Evolutionary conservation across 1,284 basidiomycete species (phyloP).

Genomic region (Schizophyllum amplum): DNA sequence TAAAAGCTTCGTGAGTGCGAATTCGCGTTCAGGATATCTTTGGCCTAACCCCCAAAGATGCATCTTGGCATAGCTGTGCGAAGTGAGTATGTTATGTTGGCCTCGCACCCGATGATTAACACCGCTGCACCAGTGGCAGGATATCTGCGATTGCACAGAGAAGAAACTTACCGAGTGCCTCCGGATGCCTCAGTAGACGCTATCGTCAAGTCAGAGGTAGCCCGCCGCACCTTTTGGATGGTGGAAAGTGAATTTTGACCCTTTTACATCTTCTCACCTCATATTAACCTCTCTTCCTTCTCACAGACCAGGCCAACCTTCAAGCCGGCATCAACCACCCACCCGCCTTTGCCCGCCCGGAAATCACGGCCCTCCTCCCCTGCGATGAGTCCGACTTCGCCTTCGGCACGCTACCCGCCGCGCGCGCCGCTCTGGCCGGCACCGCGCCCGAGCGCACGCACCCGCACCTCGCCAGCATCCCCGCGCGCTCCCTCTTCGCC

Average conservation of each 20-base stretch:
- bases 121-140: neutral
- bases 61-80: neutral
- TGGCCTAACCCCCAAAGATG: neutral
- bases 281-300: neutral
- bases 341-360: neutral
- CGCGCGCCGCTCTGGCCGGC: neutral
- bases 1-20: neutral
- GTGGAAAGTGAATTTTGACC: neutral
- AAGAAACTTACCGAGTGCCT: neutral
- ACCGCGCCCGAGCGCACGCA: neutral
- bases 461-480: neutral
- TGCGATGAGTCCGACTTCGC: neutral
- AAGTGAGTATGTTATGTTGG: neutral
- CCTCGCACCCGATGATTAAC: neutral
- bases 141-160: neutral
- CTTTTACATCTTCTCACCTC: neutral
- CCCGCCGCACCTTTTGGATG: neutral
- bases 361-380: neutral
- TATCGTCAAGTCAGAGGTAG: neutral
- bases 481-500: neutral
- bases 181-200: neutral
- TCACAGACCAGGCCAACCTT: neutral
- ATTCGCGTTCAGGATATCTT: neutral
- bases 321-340: neutral
- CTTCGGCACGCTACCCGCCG: neutral